Percentiles rank a stretch among this genome's conserved stretches.
Conservation (phyloP, 495 filamentous ascomycete genomes). For the Aspergillus saccharolyticus region DNA sequence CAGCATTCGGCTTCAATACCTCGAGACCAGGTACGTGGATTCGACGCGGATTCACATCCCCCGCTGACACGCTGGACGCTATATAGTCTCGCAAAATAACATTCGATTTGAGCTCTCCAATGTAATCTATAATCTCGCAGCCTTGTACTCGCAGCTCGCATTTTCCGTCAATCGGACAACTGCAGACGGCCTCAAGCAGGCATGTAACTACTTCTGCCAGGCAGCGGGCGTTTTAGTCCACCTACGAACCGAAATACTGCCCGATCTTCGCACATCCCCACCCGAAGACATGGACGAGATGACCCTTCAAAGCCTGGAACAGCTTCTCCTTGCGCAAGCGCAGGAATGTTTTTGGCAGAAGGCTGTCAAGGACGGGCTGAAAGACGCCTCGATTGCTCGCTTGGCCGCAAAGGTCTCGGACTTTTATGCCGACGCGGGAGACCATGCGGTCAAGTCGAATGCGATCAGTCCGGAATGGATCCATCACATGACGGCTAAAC, state of each 20-base stretch:
- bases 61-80: background rate
- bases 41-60: too few species aligned
- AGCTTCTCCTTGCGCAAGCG: slow-evolving; percentile 82
- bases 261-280: slow-evolving; percentile 77
- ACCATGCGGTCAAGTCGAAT: slow-evolving; percentile 81
- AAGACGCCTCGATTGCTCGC: slow-evolving; percentile 85
- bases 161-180: slow-evolving; percentile 75
- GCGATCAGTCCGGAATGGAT: slow-evolving; percentile 94
- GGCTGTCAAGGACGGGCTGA: slow-evolving; percentile 88
- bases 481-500: slow-evolving; percentile 95
- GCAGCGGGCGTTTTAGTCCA: slow-evolving; percentile 79
- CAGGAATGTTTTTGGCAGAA: slow-evolving; percentile 99
- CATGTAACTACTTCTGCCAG: slow-evolving; percentile 87
- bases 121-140: slow-evolving; percentile 85
- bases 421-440: slow-evolving; percentile 78
- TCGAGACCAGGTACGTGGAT: slow-evolving; percentile 60
- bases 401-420: slow-evolving; percentile 90
- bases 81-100: slow-evolving; percentile 74
- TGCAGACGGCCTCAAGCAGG: slow-evolving; percentile 76
- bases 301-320: slow-evolving; percentile 76
- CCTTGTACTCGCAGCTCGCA: slow-evolving; percentile 89
- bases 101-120: slow-evolving; percentile 94
- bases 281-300: slow-evolving; percentile 94
- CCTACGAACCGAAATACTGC: slow-evolving; percentile 71
- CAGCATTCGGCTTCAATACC: slow-evolving; percentile 85